Conservation (phyloP, 139 green algal genomes). For the Trebouxia sp. region DNA sequence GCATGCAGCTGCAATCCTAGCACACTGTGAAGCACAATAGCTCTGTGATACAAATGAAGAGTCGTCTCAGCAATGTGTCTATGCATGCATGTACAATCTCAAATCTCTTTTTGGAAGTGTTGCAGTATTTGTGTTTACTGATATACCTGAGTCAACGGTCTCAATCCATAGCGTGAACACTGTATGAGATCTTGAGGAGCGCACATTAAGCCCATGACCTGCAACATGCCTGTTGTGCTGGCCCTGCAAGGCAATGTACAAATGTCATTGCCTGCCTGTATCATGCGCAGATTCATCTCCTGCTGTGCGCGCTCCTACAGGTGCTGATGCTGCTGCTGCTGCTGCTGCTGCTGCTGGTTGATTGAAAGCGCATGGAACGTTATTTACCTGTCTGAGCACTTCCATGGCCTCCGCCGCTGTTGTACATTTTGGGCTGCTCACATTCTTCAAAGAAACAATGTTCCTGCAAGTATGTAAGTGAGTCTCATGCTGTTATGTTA, state of each 20-base stretch:
- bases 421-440: not conserved
- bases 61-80: no score
- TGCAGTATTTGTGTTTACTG: not conserved
- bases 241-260: constrained; percentile 25
- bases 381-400: constrained; percentile 40
- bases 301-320: not conserved
- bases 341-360: not conserved
- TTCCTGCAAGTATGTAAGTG: constrained; percentile 3
- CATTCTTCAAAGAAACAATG: constrained; percentile 26
- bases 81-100: no score
- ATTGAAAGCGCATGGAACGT: no score
- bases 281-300: no score
- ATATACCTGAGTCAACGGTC: constrained; percentile 31
- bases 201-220: constrained; percentile 57
- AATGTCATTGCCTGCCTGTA: not conserved
- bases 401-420: constrained; percentile 43
- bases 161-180: constrained; percentile 78
- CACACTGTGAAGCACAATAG: not conserved
- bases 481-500: no score
- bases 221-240: constrained; percentile 27
- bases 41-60: no score
- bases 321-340: not conserved
- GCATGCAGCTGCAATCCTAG: not conserved
- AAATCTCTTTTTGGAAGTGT: no score
- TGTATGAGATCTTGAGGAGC: constrained; percentile 70